Evolutionary conservation across 176 grass and related monocot species (phyloP).

Genomic region (Carex myosuroides): DNA sequence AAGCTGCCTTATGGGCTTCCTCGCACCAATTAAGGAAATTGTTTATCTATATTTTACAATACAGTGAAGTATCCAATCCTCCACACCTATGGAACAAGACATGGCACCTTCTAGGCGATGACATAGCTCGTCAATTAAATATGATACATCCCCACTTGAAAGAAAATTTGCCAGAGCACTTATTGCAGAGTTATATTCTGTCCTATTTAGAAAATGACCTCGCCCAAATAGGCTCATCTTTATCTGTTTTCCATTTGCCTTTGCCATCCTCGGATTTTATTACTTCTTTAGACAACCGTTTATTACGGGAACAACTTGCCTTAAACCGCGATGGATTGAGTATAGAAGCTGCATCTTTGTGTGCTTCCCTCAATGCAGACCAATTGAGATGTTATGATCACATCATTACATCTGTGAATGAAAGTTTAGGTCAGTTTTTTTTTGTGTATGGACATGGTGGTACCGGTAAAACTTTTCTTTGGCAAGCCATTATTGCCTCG

Average conservation of each 20-base stretch:
- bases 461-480: constrained; percentile 18
- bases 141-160: background rate
- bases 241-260: no score
- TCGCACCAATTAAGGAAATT: background rate
- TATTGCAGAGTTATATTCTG: background rate
- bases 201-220: background rate
- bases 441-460: constrained; percentile 29
- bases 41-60: constrained; percentile 6
- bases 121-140: background rate
- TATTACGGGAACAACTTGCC: background rate
- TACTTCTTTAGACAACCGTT: background rate
- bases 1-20: background rate
- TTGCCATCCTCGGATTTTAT: background rate
- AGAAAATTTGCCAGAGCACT: background rate
- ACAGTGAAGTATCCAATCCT: background rate
- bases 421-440: background rate
- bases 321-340: background rate
- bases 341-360: background rate
- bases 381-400: background rate
- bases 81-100: background rate
- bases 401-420: background rate
- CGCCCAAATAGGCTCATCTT: background rate
- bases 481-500: constrained; percentile 9
- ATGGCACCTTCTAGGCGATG: constrained; percentile 11
- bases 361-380: background rate